Base-by-base conservation (phyloP, 1,284 basidiomycete genomes). In the Schizopora paradoxa region DNA sequence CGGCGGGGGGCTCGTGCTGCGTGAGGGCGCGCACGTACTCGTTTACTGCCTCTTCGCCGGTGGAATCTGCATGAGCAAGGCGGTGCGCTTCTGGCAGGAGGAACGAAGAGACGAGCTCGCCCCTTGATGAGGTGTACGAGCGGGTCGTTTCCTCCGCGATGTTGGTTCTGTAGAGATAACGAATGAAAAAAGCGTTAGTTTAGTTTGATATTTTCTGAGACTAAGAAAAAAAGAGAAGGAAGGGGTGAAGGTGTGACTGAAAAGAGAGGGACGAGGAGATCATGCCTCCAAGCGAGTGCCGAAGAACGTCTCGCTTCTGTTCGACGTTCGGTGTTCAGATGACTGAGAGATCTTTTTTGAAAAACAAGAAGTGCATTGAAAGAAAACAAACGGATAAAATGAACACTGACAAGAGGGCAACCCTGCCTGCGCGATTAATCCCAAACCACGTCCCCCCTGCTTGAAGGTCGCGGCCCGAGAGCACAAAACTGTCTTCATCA, bases 391-490 rank as follows among this genome's bases (percentile, higher is more conserved):
- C 36, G 19, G 21, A 23, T 38, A 14, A 6, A 38, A 4, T 26
- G 40, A 14, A 23, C 5, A 69, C 82, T 65, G 62, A 88, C 86
- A 89, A 60, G 45, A 89, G 59, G 14, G 82, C 82, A 48, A 87
- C 62, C 54, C 73, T 74, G 23, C 86, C 87, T 49, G 69, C 54
- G 49, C 73, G 73, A 59, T 64, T 77, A 47, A 87, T 61, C 10
- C 87, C 86, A 56, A 87, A 73, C 86, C 86, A 90, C 23, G 86
- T 85, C 43, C 86, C 86, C 31, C 86, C 85, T 4, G 79, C 85
- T 41, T 68, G 66, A 21, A 70, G 59, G 63, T 90, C 87, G 55
- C 79, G 73, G 43, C 87, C 87, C 5, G 86, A 89, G 41, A 90
- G 69, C 44, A 90, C 62, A 43, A 57, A 58, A 31, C 65, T 66